Percentiles rank a stretch among this genome's conserved stretches.
Evolutionary conservation across 805 yeast genomes (phyloP).

Genomic region (Candida coleopterorum): DNA sequence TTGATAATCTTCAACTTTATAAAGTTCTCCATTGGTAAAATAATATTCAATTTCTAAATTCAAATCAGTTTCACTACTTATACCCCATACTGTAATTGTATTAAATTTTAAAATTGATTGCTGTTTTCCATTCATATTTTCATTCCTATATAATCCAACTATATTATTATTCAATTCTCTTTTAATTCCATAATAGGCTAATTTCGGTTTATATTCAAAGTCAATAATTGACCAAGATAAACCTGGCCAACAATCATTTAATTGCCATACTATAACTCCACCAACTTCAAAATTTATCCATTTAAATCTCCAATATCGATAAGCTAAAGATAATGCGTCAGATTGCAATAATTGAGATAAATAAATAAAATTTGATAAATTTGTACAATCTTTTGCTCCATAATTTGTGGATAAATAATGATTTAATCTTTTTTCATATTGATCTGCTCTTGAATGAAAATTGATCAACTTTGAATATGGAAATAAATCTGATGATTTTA

Average conservation of each 20-base stretch:
- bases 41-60: neutral
- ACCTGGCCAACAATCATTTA: constrained; percentile 51
- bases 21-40: neutral
- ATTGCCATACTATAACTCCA: constrained; percentile 51
- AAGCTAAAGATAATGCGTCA: constrained; percentile 44
- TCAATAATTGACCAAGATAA: constrained; percentile 47
- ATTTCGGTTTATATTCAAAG: constrained; percentile 35
- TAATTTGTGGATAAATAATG: constrained; percentile 43
- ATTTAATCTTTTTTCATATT: constrained; percentile 41
- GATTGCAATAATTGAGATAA: constrained; percentile 48
- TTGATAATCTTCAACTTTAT: neutral
- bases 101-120: neutral
- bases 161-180: constrained; percentile 25
- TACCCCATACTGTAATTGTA: neutral
- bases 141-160: constrained; percentile 3
- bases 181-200: constrained; percentile 43
- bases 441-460: constrained; percentile 45
- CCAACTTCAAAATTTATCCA: constrained; percentile 39
- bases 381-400: constrained; percentile 19
- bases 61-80: neutral
- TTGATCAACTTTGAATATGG: constrained; percentile 43
- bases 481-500: constrained; percentile 27
- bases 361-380: constrained; percentile 40
- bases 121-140: neutral
- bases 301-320: constrained; percentile 40